phyloP scores from a whole-genome alignment of 768 basidiomycete species.

The Cyathus striatus region DNA sequence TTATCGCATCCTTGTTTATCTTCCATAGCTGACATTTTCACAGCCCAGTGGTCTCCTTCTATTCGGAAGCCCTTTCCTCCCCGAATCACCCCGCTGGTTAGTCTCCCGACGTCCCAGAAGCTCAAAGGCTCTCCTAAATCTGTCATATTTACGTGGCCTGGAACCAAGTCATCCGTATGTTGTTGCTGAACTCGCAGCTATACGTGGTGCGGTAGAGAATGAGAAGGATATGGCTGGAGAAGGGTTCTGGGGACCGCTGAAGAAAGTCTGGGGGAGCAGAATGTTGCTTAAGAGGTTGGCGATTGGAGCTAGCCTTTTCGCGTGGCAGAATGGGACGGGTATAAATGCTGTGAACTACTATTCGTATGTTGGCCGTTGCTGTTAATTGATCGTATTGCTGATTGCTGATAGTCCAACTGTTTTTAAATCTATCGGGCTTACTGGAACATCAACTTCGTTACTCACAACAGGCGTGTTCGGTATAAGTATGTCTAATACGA shows the following conservation, averaged over 20 bases:
- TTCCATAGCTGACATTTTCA: not conserved
- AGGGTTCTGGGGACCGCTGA: slow-evolving; percentile 26
- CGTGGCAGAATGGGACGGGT: slow-evolving; percentile 42
- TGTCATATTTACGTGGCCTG: slow-evolving; percentile 25
- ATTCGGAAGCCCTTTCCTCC: slow-evolving; percentile 23
- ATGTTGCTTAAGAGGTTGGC: slow-evolving; percentile 25
- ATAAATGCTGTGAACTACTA: slow-evolving; percentile 43
- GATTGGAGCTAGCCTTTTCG: slow-evolving; percentile 32
- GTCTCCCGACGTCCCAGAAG: slow-evolving; percentile 29
- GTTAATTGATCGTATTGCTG: slow-evolving; percentile 33
- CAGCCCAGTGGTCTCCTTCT: slow-evolving; percentile 28
- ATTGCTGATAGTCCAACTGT: slow-evolving; percentile 39
- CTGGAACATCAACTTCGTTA: slow-evolving; percentile 25
- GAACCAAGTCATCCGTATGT: slow-evolving; percentile 22
- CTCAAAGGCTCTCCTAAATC: slow-evolving; percentile 22
- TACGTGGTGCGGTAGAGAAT: slow-evolving; percentile 23
- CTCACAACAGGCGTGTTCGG: slow-evolving; percentile 48
- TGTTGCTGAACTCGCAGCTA: slow-evolving; percentile 23
- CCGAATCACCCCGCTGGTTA: slow-evolving; percentile 32
- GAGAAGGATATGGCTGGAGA: slow-evolving; percentile 27
- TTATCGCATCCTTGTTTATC: too few relatives aligned
- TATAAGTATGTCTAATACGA: slow-evolving; percentile 25
- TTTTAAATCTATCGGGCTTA: slow-evolving; percentile 41
- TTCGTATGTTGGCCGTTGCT: slow-evolving; percentile 16
- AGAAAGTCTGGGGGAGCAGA: slow-evolving; percentile 21